Percentiles rank a stretch among this genome's conserved stretches.
Conservation (phyloP, 2,329 filamentous ascomycete species). For the Eutypella sp. region DNA sequence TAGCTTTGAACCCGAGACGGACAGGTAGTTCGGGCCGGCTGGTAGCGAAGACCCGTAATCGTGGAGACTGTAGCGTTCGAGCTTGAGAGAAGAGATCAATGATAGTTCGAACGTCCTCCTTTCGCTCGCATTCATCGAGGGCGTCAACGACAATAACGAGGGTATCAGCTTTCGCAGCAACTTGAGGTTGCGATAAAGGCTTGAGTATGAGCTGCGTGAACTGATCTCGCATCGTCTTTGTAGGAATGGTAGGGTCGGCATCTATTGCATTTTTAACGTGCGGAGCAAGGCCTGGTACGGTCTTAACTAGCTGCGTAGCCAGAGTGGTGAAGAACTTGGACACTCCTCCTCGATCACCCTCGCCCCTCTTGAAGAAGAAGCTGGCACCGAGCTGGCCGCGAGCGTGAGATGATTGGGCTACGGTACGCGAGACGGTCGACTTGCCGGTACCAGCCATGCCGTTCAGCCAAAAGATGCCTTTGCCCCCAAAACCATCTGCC, state of each 20-base stretch:
- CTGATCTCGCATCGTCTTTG: slow-evolving; percentile 29
- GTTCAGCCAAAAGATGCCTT: too few species aligned
- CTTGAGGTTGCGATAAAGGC: slow-evolving; percentile 20
- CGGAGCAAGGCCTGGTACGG: slow-evolving; percentile 21
- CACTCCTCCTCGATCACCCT: slow-evolving; percentile 30
- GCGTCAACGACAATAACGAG: slow-evolving; percentile 26
- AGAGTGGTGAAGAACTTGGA: slow-evolving; percentile 35
- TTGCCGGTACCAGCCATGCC: too few species aligned
- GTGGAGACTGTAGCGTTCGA: slow-evolving; percentile 13
- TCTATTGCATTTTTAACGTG: slow-evolving; percentile 26
- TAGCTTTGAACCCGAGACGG: slow-evolving; percentile 28
- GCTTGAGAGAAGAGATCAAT: too few species aligned
- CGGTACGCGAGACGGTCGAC: slow-evolving; percentile 32
- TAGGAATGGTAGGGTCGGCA: slow-evolving; percentile 21
- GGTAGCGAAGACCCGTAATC: slow-evolving; percentile 34
- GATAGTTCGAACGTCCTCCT: too few species aligned
- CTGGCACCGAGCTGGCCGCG: slow-evolving; percentile 11
- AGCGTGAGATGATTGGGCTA: slow-evolving; percentile 15
- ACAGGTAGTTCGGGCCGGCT: slow-evolving; percentile 37
- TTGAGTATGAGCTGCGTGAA: slow-evolving; percentile 35
- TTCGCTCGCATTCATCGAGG: too few species aligned
- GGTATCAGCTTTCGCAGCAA: background rate
- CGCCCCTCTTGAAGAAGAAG: too few species aligned
- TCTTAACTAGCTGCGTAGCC: slow-evolving; percentile 24
- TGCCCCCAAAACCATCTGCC: too few species aligned